phyloP scores from a whole-genome alignment of 805 yeast genomes.

The Wickerhamiella siamensis region DNA sequence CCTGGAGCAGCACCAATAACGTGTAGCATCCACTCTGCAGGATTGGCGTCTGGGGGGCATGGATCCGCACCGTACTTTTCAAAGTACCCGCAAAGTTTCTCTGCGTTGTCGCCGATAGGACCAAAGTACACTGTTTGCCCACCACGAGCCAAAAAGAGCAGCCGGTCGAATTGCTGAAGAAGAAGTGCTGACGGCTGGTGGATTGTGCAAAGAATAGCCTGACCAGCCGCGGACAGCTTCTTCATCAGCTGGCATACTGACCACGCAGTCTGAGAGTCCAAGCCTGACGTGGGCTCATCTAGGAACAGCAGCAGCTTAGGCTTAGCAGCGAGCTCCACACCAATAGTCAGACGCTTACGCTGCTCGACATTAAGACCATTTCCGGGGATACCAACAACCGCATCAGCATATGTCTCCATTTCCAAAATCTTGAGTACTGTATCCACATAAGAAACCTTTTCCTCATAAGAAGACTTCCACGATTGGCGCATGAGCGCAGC shows the following conservation, averaged over 20 bases:
- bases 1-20: conserved; percentile 76
- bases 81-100: conserved; percentile 45
- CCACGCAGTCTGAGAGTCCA: conserved; percentile 53
- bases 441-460: conserved; percentile 55
- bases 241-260: conserved; percentile 52
- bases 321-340: conserved; percentile 58
- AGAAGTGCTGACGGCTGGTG: conserved; percentile 66
- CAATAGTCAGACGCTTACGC: conserved; percentile 52
- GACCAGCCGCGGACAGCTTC: conserved; percentile 55
- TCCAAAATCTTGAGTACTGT: conserved; percentile 51
- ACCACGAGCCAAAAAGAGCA: conserved; percentile 55
- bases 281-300: conserved; percentile 65
- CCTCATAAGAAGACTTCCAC: conserved; percentile 36
- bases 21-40: conserved; percentile 63
- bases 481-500: conserved; percentile 66
- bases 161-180: conserved; percentile 52
- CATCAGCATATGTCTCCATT: conserved; percentile 59
- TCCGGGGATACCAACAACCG: conserved; percentile 64
- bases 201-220: conserved; percentile 61
- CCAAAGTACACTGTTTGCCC: conserved; percentile 75
- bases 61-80: conserved; percentile 59
- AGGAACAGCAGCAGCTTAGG: conserved; percentile 46
- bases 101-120: conserved; percentile 54
- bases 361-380: conserved; percentile 58
- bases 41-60: conserved; percentile 48